phyloP scores from a whole-genome alignment of 1,284 basidiomycete species.

The Taiwanofungus camphoratus region DNA sequence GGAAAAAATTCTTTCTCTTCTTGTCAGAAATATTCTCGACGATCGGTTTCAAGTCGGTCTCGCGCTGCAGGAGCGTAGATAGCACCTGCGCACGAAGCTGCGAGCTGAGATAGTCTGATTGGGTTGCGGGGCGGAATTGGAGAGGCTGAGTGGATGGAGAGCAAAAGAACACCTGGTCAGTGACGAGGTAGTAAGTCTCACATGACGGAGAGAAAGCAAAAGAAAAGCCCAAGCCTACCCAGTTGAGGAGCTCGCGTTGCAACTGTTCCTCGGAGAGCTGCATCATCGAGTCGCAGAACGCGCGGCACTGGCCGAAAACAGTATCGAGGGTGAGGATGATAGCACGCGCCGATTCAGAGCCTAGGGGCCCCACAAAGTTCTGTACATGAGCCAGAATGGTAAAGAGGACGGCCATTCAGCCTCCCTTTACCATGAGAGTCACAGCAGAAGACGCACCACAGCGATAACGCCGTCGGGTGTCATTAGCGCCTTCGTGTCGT shows the following conservation, averaged over 20 bases:
- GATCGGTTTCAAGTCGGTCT: slow-evolving; percentile 48
- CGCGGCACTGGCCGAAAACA: slow-evolving; percentile 72
- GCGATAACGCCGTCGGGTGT: slow-evolving; percentile 72
- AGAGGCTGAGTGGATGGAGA: slow-evolving; percentile 52
- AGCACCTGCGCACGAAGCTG: slow-evolving; percentile 53
- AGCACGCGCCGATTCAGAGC: slow-evolving; percentile 57
- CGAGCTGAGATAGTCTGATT: slow-evolving; percentile 61
- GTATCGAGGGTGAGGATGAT: slow-evolving; percentile 64
- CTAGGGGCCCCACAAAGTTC: slow-evolving; percentile 71
- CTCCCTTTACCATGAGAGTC: neutral
- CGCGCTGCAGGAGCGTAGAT: slow-evolving; percentile 36
- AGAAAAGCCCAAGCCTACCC: slow-evolving; percentile 45
- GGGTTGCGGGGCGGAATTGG: slow-evolving; percentile 54
- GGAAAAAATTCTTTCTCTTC: slow-evolving; percentile 35
- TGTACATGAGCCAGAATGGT: slow-evolving; percentile 19
- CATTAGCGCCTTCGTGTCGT: slow-evolving; percentile 58
- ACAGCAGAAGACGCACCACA: slow-evolving; percentile 52
- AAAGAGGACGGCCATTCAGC: slow-evolving; percentile 23
- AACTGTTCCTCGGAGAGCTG: slow-evolving; percentile 37
- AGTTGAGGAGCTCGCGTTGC: slow-evolving; percentile 62
- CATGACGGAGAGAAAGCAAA: neutral
- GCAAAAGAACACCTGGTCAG: slow-evolving; percentile 71
- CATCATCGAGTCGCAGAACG: slow-evolving; percentile 68
- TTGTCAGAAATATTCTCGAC: slow-evolving; percentile 29
- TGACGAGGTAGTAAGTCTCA: slow-evolving; percentile 2